A percentile compares a stretch with the other conserved stretches of the same genome.
Conservation (phyloP, 306 rosid species). For the Gynostemma pentaphyllum region DNA sequence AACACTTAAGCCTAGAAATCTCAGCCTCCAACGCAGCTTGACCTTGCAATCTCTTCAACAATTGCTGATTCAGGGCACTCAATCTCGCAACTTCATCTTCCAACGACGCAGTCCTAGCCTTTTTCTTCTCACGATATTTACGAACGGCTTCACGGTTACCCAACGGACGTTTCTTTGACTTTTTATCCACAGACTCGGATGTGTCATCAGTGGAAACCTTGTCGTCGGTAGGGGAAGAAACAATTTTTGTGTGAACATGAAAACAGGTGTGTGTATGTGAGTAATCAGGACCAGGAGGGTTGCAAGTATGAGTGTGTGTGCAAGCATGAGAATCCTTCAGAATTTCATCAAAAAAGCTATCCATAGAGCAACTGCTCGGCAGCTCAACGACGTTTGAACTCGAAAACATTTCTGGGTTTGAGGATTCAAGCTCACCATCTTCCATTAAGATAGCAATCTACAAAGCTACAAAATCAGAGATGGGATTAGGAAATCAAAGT, state of each 20-base stretch:
- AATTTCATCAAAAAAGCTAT: constrained; percentile 71
- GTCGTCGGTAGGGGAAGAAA: constrained; percentile 46
- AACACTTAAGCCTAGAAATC: constrained; percentile 78
- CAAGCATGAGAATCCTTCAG: constrained; percentile 67
- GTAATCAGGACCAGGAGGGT: constrained; percentile 85
- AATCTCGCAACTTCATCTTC: constrained; percentile 81
- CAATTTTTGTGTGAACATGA: constrained; percentile 62
- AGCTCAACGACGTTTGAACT: constrained; percentile 62
- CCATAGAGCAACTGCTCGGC: constrained; percentile 72
- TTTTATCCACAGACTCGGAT: constrained; percentile 64
- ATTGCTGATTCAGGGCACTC: constrained; percentile 70
- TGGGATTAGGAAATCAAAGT: too few relatives aligned
- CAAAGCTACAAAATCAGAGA: too few relatives aligned
- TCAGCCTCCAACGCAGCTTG: constrained; percentile 86
- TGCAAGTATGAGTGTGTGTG: constrained; percentile 92
- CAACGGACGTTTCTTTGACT: constrained; percentile 49
- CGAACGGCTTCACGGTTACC: constrained; percentile 91
- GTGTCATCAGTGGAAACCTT: constrained; percentile 43
- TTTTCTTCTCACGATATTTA: constrained; percentile 93
- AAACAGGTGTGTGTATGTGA: constrained; percentile 87
- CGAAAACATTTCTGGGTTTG: constrained; percentile 24
- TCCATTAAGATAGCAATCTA: too few relatives aligned
- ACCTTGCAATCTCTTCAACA: constrained; percentile 74
- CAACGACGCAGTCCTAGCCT: constrained; percentile 66
- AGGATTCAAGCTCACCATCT: constrained; percentile 39